Percentiles rank a stretch among this genome's conserved stretches.
phyloP scores from a whole-genome alignment of 164 flowering plant species.

The Akebia trifoliata region DNA sequence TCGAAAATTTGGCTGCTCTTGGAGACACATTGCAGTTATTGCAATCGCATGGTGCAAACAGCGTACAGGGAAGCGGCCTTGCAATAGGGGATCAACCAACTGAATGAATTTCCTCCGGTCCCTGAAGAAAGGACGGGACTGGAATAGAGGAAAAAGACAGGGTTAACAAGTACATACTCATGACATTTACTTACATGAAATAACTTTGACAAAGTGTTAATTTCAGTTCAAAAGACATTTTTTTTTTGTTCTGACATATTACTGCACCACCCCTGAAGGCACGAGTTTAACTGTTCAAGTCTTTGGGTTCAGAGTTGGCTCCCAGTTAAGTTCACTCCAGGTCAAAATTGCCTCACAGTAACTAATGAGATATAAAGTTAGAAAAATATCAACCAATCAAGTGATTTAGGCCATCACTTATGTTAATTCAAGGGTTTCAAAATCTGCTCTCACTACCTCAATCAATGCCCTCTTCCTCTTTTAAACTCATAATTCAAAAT shows the following conservation, averaged over 20 bases:
- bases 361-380: not conserved
- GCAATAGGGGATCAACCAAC: conserved; percentile 58
- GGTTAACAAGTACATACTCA: not conserved
- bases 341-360: not conserved
- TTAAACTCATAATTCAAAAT: too few species aligned
- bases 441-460: too few species aligned
- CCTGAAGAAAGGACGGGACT: conserved; percentile 62
- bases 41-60: conserved; percentile 62
- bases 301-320: too few species aligned
- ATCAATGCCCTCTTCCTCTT: too few species aligned
- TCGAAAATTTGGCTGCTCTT: conserved; percentile 62
- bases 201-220: too few species aligned
- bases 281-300: too few species aligned
- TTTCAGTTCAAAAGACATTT: too few species aligned
- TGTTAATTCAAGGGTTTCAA: too few species aligned
- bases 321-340: too few species aligned
- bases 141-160: conserved; percentile 12
- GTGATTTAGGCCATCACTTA: not conserved
- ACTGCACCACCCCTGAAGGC: too few species aligned
- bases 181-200: too few species aligned
- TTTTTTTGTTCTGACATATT: too few species aligned
- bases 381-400: not conserved
- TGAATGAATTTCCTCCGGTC: conserved; percentile 52
- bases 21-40: conserved; percentile 72
- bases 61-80: conserved; percentile 49